Percentiles rank a stretch among this genome's conserved stretches.
These are phyloP conservation scores for Corrigiola litoralis DNA, from an alignment of 179 eudicot species.

Conservation along the genomic window DNA sequence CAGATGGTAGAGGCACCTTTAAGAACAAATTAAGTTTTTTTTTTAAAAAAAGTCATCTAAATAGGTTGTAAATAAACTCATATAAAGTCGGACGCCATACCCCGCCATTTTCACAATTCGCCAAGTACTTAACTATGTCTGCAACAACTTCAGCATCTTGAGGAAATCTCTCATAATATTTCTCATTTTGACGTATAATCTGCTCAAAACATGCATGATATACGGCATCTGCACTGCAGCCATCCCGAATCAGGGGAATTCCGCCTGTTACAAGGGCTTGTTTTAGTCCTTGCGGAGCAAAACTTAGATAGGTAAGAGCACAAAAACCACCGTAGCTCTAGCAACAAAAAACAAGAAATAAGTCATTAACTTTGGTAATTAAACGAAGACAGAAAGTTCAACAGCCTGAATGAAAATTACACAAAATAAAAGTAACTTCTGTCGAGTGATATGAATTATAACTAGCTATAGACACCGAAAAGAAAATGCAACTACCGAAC, in stretches of 20 bases:
- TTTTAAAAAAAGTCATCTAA: not conserved
- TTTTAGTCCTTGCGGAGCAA: conserved; percentile 87
- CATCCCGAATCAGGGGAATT: conserved; percentile 70
- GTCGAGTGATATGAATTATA: not conserved
- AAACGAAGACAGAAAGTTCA: not conserved
- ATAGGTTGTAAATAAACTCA: not conserved
- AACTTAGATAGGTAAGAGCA: conserved; percentile 88
- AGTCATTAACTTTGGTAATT: not conserved
- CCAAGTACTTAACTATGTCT: conserved; percentile 63
- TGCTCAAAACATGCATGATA: conserved; percentile 70
- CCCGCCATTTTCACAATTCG: conserved; percentile 78
- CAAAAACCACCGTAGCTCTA: conserved; percentile 98
- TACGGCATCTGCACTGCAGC: conserved; percentile 78
- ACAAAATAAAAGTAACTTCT: not conserved
- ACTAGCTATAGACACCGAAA: too few species aligned
- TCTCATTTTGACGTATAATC: conserved; percentile 61
- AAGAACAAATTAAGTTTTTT: not conserved
- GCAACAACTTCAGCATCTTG: conserved; percentile 68
- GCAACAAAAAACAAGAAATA: conserved; percentile 11
- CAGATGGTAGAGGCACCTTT: conserved; percentile 92
- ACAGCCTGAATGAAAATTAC: not conserved
- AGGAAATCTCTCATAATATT: conserved; percentile 86
- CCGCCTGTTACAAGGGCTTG: conserved; percentile 95
- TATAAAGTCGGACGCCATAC: conserved; percentile 33
- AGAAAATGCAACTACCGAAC: too few species aligned